Base-by-base conservation (phyloP, 2,329 filamentous ascomycete species). In the Cercospora berteroae region DNA sequence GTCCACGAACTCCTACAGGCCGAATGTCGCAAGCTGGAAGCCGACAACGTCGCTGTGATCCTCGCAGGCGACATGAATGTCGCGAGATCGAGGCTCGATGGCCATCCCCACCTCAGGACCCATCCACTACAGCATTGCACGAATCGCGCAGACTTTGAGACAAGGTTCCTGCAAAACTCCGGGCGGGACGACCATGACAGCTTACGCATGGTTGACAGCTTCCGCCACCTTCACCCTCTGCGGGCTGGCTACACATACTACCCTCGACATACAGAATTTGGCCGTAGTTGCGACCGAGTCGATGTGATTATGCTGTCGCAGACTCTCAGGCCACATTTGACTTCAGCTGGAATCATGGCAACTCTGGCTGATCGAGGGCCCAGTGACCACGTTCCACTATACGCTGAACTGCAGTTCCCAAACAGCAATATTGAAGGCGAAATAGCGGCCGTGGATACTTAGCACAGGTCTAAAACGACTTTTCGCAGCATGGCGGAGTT, bases 361-460 rank as follows among this genome's bases (percentile, higher is more conserved):
- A 81, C 74, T 25, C 69, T 77, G 16, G 72, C 68, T 67, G 84
- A 86, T 67, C 77, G 85, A 44, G 84, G 83, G 0, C 79, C 81
- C 2, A 86, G 84, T 73, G 84, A 87, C 75, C 84, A 86, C 77
- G 83, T 84, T 16, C 84, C 85, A 0, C 72, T 87, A 5, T 84
- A 79, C 79, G 80, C 55, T 62, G 61, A 61, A 48, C 25, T 67
- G 50, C 9, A 44, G 10, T 59, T 66, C 20, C 13, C 13, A 23
- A 31, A 9, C 52, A 16, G 27, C 10, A n/a, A 2, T n/a, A 8
- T 5, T 12, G 23, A n/a, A 33, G 66, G 65, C 36, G 57, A 68
- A 36, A 59, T 7, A 25, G 13, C 25, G 23, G 25, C 13, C 10
- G 23, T 23, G 9, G 18, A 27, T 3, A 27, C 6, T 27, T 56